Evolutionary conservation across 352 stramenopile species (phyloP).

Genomic region (Phytophthora ohioensis): DNA sequence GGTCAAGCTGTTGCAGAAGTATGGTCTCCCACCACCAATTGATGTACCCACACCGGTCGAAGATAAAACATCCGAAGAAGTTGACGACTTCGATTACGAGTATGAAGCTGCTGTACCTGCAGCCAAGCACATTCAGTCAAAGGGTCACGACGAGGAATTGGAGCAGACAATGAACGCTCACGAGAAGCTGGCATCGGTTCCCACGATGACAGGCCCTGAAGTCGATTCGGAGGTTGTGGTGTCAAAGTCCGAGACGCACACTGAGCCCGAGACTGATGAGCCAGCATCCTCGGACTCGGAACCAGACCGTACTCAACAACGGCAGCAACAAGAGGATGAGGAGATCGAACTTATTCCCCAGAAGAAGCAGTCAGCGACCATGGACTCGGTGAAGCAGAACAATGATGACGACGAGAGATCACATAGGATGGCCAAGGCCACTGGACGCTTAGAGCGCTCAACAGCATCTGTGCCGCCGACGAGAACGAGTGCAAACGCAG

Average conservation of each 20-base stretch:
- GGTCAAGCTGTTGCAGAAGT: constrained; percentile 70
- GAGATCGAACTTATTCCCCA: constrained; percentile 13
- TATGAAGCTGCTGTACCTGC: constrained; percentile 6
- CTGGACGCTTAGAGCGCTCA: constrained; percentile 51
- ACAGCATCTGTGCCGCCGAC: not conserved
- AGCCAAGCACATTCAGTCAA: not conserved
- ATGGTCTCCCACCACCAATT: constrained; percentile 36
- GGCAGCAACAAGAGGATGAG: constrained; percentile 35
- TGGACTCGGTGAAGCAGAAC: constrained; percentile 24
- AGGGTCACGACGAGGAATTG: not conserved
- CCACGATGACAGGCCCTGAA: constrained; percentile 5
- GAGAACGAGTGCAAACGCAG: constrained; percentile 2
- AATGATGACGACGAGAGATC: constrained; percentile 52
- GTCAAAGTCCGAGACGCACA: constrained; percentile 8
- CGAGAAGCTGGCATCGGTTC: not conserved
- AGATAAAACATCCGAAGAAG: constrained; percentile 7
- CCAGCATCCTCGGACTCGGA: constrained; percentile 42
- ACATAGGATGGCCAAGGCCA: constrained; percentile 36
- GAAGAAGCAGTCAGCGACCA: constrained; percentile 3
- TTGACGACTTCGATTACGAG: not conserved
- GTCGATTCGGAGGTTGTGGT: not conserved
- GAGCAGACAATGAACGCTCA: not conserved
- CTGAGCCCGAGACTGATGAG: constrained; percentile 54
- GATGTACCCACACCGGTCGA: constrained; percentile 3
- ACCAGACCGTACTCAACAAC: constrained; percentile 26